Conservation (phyloP, 2,329 filamentous ascomycete species). For the Trichophyton rubrum region DNA sequence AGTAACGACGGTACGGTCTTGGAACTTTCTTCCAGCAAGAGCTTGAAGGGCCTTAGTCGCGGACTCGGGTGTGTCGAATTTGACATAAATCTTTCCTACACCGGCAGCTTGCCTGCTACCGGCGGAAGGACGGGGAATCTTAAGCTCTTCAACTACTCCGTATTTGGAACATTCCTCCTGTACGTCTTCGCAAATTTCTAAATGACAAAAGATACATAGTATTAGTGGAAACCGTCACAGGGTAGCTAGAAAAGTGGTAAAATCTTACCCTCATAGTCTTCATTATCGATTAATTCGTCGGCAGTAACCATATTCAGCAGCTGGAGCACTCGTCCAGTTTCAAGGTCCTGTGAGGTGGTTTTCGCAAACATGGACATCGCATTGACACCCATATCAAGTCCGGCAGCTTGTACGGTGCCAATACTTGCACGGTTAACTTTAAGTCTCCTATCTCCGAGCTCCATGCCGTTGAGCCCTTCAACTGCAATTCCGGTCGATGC, state of each 20-base stretch:
- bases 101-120: constrained; percentile 74
- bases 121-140: constrained; percentile 77
- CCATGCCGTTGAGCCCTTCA: constrained; percentile 84
- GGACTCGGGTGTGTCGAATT: constrained; percentile 66
- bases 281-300: constrained; percentile 83
- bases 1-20: constrained; percentile 87
- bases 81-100: constrained; percentile 96
- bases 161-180: constrained; percentile 88
- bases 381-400: constrained; percentile 89
- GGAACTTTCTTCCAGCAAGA: constrained; percentile 91
- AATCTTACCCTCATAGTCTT: constrained; percentile 79
- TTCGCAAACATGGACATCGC: constrained; percentile 97
- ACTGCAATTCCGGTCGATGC: constrained; percentile 67
- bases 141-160: constrained; percentile 72
- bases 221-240: background rate
- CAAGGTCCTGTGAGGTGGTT: constrained; percentile 65
- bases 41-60: constrained; percentile 75
- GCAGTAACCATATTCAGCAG: constrained; percentile 97
- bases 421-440: constrained; percentile 83
- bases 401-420: constrained; percentile 81
- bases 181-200: constrained; percentile 95
- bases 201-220: background rate
- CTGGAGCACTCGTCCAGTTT: constrained; percentile 74
- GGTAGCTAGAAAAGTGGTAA: background rate
- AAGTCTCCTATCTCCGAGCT: constrained; percentile 73